A percentile compares a stretch with the other conserved stretches of the same genome.
phyloP scores from a whole-genome alignment of 2,329 filamentous ascomycete genomes.

The Penicillium sp. region DNA sequence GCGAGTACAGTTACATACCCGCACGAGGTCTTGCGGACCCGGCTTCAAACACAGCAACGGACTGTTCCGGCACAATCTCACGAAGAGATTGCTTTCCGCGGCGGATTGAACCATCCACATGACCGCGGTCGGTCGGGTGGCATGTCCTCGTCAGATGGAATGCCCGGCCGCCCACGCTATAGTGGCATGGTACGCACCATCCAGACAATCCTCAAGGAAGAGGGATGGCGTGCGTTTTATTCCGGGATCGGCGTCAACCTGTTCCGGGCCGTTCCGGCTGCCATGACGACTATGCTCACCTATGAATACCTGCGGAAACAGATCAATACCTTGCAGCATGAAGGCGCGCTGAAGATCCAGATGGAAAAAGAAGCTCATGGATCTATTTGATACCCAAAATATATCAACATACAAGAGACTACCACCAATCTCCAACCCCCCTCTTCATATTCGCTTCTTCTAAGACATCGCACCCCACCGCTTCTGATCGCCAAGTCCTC shows the following conservation, averaged over 20 bases:
- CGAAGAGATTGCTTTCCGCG: slow-evolving; percentile 52
- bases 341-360: slow-evolving; percentile 41
- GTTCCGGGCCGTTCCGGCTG: slow-evolving; percentile 90
- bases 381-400: slow-evolving; percentile 21
- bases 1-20: slow-evolving; percentile 95
- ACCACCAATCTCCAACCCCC: background rate
- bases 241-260: slow-evolving; percentile 97
- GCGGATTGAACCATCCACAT: slow-evolving; percentile 38
- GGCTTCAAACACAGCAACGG: slow-evolving; percentile 88
- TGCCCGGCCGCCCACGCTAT: slow-evolving; percentile 61
- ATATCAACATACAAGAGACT: slow-evolving; percentile 2
- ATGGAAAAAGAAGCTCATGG: slow-evolving; percentile 17
- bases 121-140: slow-evolving; percentile 45
- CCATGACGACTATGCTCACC: slow-evolving; percentile 95
- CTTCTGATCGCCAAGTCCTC: background rate
- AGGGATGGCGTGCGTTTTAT: slow-evolving; percentile 96
- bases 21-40: slow-evolving; percentile 90
- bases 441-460: background rate
- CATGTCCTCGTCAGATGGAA: slow-evolving; percentile 54
- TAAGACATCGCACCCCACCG: background rate
- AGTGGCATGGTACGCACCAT: slow-evolving; percentile 77
- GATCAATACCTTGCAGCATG: slow-evolving; percentile 53
- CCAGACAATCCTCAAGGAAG: slow-evolving; percentile 79
- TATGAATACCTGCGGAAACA: slow-evolving; percentile 73
- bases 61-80: slow-evolving; percentile 49